Base-by-base conservation (phyloP, 1,139 yeast genomes). In the Candida sojae region DNA sequence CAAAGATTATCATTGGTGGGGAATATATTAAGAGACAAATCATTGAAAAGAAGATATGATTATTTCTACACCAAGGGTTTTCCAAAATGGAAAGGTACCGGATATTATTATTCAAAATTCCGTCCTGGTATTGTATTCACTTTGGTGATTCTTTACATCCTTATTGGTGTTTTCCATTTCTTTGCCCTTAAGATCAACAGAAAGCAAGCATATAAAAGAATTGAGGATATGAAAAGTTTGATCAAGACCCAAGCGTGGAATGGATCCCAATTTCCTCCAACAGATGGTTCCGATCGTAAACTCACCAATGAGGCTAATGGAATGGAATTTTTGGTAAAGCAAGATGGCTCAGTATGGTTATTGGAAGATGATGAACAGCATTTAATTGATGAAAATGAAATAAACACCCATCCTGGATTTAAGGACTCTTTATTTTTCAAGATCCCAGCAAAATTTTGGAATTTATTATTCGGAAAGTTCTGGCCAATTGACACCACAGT, bases 51-150 rank as follows among this genome's bases (percentile, higher is more conserved):
- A 54, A 76, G 93, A 13, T 93, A 93, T 64, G 98, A 93, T 64
- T 92, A 84, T 66, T 93, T 89, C 67, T 72, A 88, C 49, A 74
- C 79, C 36, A 81, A 84, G 56, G 99, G 99, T 3, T 93, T 93
- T 67, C 99, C 99, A 5, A 77, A 77, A 50, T 89, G 88, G 82
- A 83, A 79, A 50, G 81, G 79, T 0, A 69, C 79, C 1, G 80
- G 75, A 0, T 82, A 79, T 61, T 72, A 69, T 47, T 80, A 79
- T 53, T 66, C 79, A 40, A 73, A 77, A 58, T 85, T 81, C 64
- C 75, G 81, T 47, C 90, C 89, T 7, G 88, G 86, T 39, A 57
- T 88, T 2, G 51, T 73, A 2, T 68, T 82, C 47, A 82, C 89
- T 0, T 53, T 83, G 17, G 54, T 72, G 0, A 70, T 84, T 36